Percentiles rank a stretch among this genome's conserved stretches.
Evolutionary conservation across 768 basidiomycete species (phyloP).

Genomic region (Serendipita indica): DNA sequence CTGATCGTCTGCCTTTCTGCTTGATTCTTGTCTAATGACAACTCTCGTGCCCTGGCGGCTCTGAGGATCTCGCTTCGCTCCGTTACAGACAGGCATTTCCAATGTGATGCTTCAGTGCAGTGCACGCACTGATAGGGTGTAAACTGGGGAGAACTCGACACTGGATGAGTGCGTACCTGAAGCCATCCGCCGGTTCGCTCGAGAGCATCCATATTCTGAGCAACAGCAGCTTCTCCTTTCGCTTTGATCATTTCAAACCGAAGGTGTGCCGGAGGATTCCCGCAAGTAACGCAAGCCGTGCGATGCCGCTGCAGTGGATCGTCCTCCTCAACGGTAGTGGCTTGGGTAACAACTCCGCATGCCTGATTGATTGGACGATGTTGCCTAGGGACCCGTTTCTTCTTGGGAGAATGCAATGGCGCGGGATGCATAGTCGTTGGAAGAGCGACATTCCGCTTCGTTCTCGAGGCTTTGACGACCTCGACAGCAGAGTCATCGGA

Average conservation of each 20-base stretch:
- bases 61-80: constrained; percentile 62
- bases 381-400: background rate
- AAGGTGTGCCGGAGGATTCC: background rate
- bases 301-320: background rate
- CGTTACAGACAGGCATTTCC: constrained; percentile 49
- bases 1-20: constrained; percentile 34
- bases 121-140: background rate
- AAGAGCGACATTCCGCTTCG: too few species aligned
- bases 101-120: constrained; percentile 30
- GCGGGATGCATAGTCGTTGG: too few species aligned
- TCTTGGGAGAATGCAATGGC: background rate
- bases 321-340: background rate
- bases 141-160: background rate
- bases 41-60: constrained; percentile 30
- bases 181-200: background rate
- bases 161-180: background rate
- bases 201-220: too few species aligned
- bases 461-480: background rate
- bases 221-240: background rate
- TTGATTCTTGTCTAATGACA: constrained; percentile 19
- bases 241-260: background rate
- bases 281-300: background rate
- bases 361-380: background rate
- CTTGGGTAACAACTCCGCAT: background rate
- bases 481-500: background rate